Percentiles rank a stretch among this genome's conserved stretches.
Conservation (phyloP, 495 filamentous ascomycete species). For the Pyrenopolyporus hunteri region DNA sequence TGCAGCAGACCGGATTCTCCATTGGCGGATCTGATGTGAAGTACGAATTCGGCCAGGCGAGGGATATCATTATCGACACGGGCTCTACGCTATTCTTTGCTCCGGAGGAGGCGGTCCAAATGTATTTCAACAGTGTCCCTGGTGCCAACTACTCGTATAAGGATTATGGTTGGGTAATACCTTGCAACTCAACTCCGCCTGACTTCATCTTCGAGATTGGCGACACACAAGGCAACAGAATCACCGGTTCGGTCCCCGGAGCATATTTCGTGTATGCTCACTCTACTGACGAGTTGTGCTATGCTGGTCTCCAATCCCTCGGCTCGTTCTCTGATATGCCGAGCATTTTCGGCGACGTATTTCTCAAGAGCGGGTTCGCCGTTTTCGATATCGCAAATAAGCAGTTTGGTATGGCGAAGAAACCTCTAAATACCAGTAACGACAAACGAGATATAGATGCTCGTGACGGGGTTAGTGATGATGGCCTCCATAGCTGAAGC, state of each 20-base stretch:
- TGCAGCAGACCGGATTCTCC: slow-evolving; percentile 60
- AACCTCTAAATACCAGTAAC: slow-evolving; percentile 44
- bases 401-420: slow-evolving; percentile 69
- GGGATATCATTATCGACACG: slow-evolving; percentile 72
- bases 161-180: slow-evolving; percentile 68
- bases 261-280: slow-evolving; percentile 69
- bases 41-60: slow-evolving; percentile 49
- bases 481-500: neutral
- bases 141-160: slow-evolving; percentile 61
- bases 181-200: slow-evolving; percentile 64
- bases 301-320: slow-evolving; percentile 72
- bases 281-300: slow-evolving; percentile 60
- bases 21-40: slow-evolving; percentile 58
- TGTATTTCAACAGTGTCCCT: slow-evolving; percentile 69
- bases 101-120: slow-evolving; percentile 61
- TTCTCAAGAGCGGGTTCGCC: slow-evolving; percentile 75
- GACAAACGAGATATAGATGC: slow-evolving; percentile 12
- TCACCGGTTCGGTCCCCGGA: slow-evolving; percentile 68
- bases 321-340: slow-evolving; percentile 51
- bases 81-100: slow-evolving; percentile 75
- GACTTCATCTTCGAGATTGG: slow-evolving; percentile 57
- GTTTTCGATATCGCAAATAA: slow-evolving; percentile 73
- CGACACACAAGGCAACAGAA: slow-evolving; percentile 63
- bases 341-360: slow-evolving; percentile 75
- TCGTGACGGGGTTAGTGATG: neutral